phyloP scores from a whole-genome alignment of 225 moss, liverwort and hornwort species.

The Pseudisothecium myosuroides region DNA sequence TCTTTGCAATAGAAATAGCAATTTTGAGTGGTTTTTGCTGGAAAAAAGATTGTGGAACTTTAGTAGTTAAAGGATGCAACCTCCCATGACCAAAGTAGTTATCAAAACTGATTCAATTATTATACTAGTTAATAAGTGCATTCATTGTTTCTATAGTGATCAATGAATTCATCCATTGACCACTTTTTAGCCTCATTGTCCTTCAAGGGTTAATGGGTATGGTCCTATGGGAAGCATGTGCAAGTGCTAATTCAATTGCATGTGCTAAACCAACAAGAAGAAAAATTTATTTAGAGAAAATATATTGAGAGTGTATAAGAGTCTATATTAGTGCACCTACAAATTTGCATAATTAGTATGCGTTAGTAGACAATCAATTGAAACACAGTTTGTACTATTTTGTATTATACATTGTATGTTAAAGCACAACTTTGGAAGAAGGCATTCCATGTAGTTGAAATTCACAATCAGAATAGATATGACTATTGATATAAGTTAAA shows the following conservation, averaged over 20 bases:
- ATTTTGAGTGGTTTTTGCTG: too few species aligned
- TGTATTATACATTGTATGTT: background rate
- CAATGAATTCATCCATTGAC: too few species aligned
- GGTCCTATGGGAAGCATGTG: too few species aligned
- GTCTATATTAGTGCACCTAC: rapidly evolving
- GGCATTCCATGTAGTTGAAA: background rate
- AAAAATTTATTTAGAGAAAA: background rate
- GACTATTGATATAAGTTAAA: rapidly evolving
- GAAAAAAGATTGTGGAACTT: too few species aligned
- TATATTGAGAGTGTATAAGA: background rate
- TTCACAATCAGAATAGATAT: background rate
- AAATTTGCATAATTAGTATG: background rate
- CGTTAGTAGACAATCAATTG: background rate
- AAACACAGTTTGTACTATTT: background rate
- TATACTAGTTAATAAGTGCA: too few species aligned
- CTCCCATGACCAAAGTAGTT: too few species aligned
- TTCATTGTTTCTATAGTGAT: too few species aligned
- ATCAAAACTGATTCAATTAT: too few species aligned
- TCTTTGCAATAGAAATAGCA: too few species aligned
- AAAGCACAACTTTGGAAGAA: background rate
- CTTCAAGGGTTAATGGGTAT: too few species aligned
- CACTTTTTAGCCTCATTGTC: too few species aligned
- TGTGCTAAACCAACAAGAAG: rapidly evolving
- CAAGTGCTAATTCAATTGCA: background rate
- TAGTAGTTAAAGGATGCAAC: too few species aligned